Base-by-base conservation (phyloP, 805 yeast species). In the Wickerhamia fluorescens region DNA sequence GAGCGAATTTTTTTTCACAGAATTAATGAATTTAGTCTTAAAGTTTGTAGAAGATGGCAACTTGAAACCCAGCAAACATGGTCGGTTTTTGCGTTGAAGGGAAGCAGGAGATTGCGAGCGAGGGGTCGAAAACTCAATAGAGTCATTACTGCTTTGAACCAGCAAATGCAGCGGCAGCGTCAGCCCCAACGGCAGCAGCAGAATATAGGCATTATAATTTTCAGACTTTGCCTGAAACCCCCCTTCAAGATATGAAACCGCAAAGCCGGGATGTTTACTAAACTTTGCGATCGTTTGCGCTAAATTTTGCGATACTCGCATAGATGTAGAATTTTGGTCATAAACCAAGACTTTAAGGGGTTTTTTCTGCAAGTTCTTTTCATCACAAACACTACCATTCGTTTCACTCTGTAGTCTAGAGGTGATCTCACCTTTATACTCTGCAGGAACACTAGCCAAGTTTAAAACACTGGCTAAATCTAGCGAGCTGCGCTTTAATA, bases 41-140 rank as follows among this genome's bases (percentile, higher is more conserved):
- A 56, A 47, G 17, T 61, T 58, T 3, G 63, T 53, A 3, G 61
- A 54, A 4, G 64, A 49, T 4, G 72, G 72, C 16, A 66, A 43
- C 7, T 60, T 51, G 40, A 66, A 65, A 2, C 70, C 68, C 1
- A 67, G 53, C 14, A 66, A 42, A 16, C 36, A 42, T 21, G n/a
- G n/a, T n/a, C n/a, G n/a, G n/a, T n/a, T n/a, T 6, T 9, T 10
- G 16, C 16, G 28, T 11, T n/a, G 16, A 2, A 24, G 23, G 6
- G 19, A 14, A 8, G 27, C 25, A n/a, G 25, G 28, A 17, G 17
- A 33, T 18, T 10, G 9, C 20, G 10, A 10, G 10, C 20, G 7
- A 7, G 20, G 20, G 9, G 7, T 18, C 10, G 20, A 8, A 10
- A 8, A 7, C 9, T 7, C 10, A 10, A 10, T 8, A 7, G 10